Evolutionary conservation across 768 basidiomycete genomes (phyloP), one percentile per base, ranked within the genome.

Genomic region (Tricholoma sp.): DNA sequence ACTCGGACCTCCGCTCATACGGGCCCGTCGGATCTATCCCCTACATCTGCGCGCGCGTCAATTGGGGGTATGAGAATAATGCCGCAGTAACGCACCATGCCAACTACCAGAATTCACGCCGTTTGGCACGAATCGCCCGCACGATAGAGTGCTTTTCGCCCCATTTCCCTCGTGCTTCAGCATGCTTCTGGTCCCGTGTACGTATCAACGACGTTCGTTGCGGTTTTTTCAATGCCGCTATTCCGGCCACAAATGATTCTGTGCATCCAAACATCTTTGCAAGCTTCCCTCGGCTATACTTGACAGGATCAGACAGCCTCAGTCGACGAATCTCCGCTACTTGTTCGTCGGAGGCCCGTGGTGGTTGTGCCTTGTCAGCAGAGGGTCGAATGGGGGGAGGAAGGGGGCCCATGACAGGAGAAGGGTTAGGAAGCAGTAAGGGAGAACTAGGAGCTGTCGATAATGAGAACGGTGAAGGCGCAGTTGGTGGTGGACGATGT

Each of bases 401-500:
- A 6, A 80, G 70, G 12, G 74, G 72, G 0, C 62, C 64, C 3
- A 58, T 59, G 10, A 62, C 58, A 4, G 63, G 58, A 9, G 72
- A 63, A 7, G 67, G 52, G 6, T 72, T 65, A 12, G 80, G 71
- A 0, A 74, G 74, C 13, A 93, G 78, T 4, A 93, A 75, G 0
- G 91, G 88, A 0, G 91, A 94, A 6, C 80, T 70, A 9, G 91
- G 91, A 8, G 79, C 74, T 5, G 82, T 83, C 5, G 83, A 85
- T 55, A 84, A 80, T 17, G 91, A 94, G 57, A 77, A 74, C 3
- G 90, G 89, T 15, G 89, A 78, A 8, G 88, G 86, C 9, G 85
- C 80, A 9, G 86, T 83, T 0, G 91, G 88, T 0, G 91, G 91
- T n/a, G 88, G 88, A 42, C 91, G 85, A 67, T 90, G 89, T 56